Percentiles rank a stretch among this genome's conserved stretches.
phyloP scores from a whole-genome alignment of 1,139 yeast genomes.

The Meyerozyma sp. region DNA sequence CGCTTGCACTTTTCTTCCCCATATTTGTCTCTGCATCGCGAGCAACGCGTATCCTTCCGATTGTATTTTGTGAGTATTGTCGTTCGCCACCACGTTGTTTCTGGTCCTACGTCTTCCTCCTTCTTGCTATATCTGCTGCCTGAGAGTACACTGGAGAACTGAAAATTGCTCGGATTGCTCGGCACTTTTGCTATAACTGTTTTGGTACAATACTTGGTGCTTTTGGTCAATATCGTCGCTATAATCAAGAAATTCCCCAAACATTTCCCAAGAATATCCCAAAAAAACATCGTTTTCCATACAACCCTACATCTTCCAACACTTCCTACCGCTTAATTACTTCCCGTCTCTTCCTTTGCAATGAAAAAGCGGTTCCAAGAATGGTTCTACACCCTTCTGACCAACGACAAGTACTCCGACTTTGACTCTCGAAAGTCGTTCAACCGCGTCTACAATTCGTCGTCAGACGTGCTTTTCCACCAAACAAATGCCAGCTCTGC shows the following conservation, averaged over 20 bases:
- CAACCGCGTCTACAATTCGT: conserved; percentile 24
- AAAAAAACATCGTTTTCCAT: too few relatives aligned
- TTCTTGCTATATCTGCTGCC: too few relatives aligned
- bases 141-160: too few relatives aligned
- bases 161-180: too few relatives aligned
- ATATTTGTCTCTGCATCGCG: not conserved
- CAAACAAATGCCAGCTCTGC: conserved; percentile 6
- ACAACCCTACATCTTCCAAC: not conserved
- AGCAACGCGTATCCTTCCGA: not conserved
- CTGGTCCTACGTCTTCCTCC: too few relatives aligned
- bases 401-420: conserved; percentile 67
- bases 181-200: too few relatives aligned
- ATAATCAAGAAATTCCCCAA: not conserved
- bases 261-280: too few relatives aligned
- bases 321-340: not conserved
- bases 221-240: not conserved
- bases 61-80: too few relatives aligned
- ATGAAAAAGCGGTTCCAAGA: conserved; percentile 38
- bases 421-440: conserved; percentile 49
- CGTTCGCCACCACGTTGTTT: too few relatives aligned
- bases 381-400: conserved; percentile 58
- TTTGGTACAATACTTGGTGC: too few relatives aligned
- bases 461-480: conserved; percentile 2
- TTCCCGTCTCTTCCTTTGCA: conserved; percentile 17
- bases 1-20: not conserved